phyloP scores from a whole-genome alignment of 2,329 filamentous ascomycete genomes.

The Gremmenia infestans region DNA sequence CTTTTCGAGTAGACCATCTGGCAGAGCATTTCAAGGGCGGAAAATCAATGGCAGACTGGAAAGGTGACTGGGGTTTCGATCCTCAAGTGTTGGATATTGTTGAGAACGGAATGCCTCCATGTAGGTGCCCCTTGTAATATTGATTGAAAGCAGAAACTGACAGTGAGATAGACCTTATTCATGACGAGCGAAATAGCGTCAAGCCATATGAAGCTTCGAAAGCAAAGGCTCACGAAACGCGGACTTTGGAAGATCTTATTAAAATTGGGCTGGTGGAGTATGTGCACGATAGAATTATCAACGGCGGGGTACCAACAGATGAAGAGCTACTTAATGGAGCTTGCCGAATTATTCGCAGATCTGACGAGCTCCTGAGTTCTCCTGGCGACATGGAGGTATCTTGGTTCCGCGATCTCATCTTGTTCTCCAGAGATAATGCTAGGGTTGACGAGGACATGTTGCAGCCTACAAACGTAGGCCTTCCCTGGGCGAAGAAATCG shows the following conservation, averaged over 20 bases:
- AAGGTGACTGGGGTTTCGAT: conserved; percentile 66
- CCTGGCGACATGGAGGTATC: conserved; percentile 33
- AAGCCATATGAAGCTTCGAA: conserved; percentile 43
- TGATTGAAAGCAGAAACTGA: conserved; percentile 19
- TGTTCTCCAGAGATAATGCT: conserved; percentile 38
- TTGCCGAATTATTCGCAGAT: conserved; percentile 52
- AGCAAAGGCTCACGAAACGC: conserved; percentile 41
- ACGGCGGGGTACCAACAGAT: conserved; percentile 41
- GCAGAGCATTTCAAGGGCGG: conserved; percentile 65
- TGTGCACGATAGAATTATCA: conserved; percentile 40
- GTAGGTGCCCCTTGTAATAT: conserved; percentile 43
- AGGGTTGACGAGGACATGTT: not conserved
- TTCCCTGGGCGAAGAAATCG: conserved; percentile 13
- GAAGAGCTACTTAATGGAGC: conserved; percentile 52
- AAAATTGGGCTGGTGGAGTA: conserved; percentile 54
- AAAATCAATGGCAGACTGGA: conserved; percentile 64
- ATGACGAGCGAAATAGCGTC: conserved; percentile 55
- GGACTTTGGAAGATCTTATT: conserved; percentile 57
- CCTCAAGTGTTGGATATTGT: conserved; percentile 55
- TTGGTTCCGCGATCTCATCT: conserved; percentile 57
- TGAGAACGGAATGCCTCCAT: conserved; percentile 62
- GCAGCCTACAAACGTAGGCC: not conserved
- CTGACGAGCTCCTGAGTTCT: conserved; percentile 43
- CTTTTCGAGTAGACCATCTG: conserved; percentile 54
- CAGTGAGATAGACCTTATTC: conserved; percentile 50